Base-by-base conservation (phyloP, 2,329 filamentous ascomycete genomes). In the Chalaropsis thielavioides region DNA sequence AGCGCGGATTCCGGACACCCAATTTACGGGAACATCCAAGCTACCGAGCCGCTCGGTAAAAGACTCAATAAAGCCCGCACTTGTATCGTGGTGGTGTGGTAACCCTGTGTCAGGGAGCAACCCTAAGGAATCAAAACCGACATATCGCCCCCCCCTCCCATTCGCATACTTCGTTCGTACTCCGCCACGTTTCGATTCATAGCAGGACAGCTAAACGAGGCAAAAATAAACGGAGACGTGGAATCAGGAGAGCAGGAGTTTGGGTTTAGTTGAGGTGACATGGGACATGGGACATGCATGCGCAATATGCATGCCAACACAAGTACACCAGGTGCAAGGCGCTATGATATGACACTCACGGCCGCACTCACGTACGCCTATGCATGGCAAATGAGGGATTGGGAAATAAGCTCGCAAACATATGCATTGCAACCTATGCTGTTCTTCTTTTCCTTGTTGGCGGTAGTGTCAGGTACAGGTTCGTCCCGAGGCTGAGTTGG, bases 11-110 rank as follows among this genome's bases (percentile, higher is more conserved):
- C 54, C 54, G 54, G 24, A 38, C 17, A 19, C 3, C 15, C 15
- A 35, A 35, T 58, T n/a, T n/a, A 38, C 54, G 54, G 54, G n/a
- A 35, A 38, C 6, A 38, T 58, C 24, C 8, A 58, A 58, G 54
- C 54, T 38, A 35, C 54, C 54, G 54, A 58, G 54, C 54, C 54
- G 54, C 54, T 58, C 54, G 54, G 54, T 35, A 58, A 58, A n/a
- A 38, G 4, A n/a, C 2, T 6, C 22, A 58, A 35, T 38, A 58
- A 58, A 58, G n/a, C 7, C 54, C 54, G 54, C 24, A 38, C n/a
- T 58, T 58, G 10, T 35, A 35, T 8, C 43, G 19, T 46, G 4
- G 15, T 46, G 4, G 15, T 46, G 43, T n/a, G 3, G 2, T 46
- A 46, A 17, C 43, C 43, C 43, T 46, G 0, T 8, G 11, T n/a